Conservation (phyloP, 2,329 filamentous ascomycete species). For the Fusarium chlamydosporum region DNA sequence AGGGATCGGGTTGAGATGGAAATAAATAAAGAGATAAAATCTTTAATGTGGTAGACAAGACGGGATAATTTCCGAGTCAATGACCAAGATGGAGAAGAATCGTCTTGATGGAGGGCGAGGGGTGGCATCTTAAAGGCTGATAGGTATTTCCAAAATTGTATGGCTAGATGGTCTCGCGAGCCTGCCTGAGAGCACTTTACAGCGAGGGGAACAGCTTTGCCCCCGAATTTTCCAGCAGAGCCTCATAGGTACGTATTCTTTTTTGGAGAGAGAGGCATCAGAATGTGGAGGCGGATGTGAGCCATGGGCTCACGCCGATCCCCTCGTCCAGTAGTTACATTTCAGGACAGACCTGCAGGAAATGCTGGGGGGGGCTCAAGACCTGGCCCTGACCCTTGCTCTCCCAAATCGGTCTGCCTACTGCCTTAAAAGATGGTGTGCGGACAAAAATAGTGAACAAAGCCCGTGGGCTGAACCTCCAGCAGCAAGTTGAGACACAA, state of each 20-base stretch:
- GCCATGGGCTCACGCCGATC: conserved; percentile 13
- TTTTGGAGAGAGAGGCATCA: conserved; percentile 20
- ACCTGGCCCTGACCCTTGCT: conserved; percentile 13
- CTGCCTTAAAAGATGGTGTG: conserved; percentile 29
- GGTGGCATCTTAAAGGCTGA: conserved; percentile 35
- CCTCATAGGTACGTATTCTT: conserved; percentile 31
- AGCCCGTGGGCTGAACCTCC: neutral
- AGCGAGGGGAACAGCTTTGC: conserved; percentile 18
- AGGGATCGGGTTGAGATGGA: neutral
- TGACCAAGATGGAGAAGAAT: conserved; percentile 4
- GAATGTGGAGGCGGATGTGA: conserved; percentile 21
- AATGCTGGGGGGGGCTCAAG: conserved; percentile 3
- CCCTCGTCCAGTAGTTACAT: conserved; percentile 25
- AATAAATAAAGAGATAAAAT: neutral
- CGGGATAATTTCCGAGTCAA: neutral
- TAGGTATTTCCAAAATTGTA: conserved; percentile 21
- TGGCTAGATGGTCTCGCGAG: conserved; percentile 11
- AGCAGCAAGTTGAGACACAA: neutral
- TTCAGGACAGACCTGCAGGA: conserved; percentile 31
- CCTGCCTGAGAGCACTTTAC: neutral
- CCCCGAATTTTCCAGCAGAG: conserved; percentile 34
- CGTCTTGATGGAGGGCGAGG: conserved; percentile 33
- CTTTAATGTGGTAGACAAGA: neutral
- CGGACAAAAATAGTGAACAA: conserved; percentile 1
- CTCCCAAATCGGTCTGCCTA: conserved; percentile 2